These are phyloP conservation scores for Ophiostoma triangulosporum DNA, from an alignment of 2,329 filamentous ascomycete genomes.

Conservation along the genomic window DNA sequence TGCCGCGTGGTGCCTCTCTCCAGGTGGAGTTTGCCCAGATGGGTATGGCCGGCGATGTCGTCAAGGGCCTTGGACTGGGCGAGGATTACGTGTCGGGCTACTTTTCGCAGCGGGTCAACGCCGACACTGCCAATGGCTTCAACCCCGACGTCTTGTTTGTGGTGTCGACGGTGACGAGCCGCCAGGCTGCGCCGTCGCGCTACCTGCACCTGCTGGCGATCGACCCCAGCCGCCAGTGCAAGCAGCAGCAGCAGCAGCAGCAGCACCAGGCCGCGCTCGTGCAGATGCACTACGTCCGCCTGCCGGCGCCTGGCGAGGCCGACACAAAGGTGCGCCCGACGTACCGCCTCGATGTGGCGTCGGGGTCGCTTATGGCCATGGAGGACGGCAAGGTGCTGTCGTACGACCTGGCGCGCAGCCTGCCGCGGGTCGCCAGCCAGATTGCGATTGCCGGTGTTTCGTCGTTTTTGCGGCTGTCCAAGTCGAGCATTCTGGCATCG, in stretches of 20 bases:
- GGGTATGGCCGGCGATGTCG: constrained; percentile 32
- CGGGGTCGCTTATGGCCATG: constrained; percentile 51
- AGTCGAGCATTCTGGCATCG: constrained; percentile 50
- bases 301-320: constrained; percentile 3
- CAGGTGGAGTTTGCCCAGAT: constrained; percentile 37
- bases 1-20: constrained; percentile 22
- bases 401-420: constrained; percentile 49
- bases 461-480: constrained; percentile 54
- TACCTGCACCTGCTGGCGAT: constrained; percentile 24
- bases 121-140: constrained; percentile 25
- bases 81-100: constrained; percentile 37
- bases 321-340: constrained; percentile 9
- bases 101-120: constrained; percentile 31
- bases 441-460: constrained; percentile 37
- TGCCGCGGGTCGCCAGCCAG: constrained; percentile 46
- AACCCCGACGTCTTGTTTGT: constrained; percentile 41
- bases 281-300: constrained; percentile 14
- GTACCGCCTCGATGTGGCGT: constrained; percentile 48
- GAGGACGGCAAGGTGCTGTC: constrained; percentile 38
- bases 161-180: constrained; percentile 27
- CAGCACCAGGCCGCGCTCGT: constrained; percentile 14
- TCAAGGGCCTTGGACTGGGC: constrained; percentile 41
- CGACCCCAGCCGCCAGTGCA: constrained; percentile 10
- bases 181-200: constrained; percentile 16
- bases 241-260: constrained; percentile 9